Evolutionary conservation across 2,329 filamentous ascomycete genomes (phyloP), one percentile per base, ranked within the genome.

Genomic region (Magnaporthiopsis poae): DNA sequence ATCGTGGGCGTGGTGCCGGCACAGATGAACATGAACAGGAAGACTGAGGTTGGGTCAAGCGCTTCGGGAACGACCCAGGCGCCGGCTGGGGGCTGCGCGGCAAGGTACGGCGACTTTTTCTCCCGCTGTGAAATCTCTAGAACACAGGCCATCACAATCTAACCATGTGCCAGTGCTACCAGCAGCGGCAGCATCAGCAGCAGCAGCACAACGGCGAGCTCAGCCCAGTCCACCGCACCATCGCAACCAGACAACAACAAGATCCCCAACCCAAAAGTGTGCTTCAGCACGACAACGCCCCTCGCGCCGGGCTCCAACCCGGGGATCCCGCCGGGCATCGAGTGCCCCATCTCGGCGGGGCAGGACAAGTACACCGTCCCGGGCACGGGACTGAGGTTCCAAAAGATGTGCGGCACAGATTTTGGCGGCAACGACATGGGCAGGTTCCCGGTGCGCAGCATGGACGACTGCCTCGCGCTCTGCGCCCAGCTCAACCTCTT

Each of bases 381-480:
- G 3, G 68, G 68, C n/a, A 69, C 70, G 18, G 66, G 67, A 21
- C 67, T 71, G 2, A 67, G 31, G 13, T 72, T 71, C 66, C 29
- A 36, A 25, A 68, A 68, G 3, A 60, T 66, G 33, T 72, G 71
- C 36, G 67, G 67, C 29, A 68, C 65, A 33, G 70, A 71, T 66
- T 70, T 69, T 36, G 46, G 67, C 0, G 60, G 60, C 52, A 68
- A 66, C 67, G 70, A 72, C 65, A 61, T 71, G 59, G 71, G 67
- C 13, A 8, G 61, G 11, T 66, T 71, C n/a, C 71, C 71, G 62
- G 62, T 70, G 52, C 60, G 68, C 7, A 64, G 62, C 36, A 72
- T 72, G 71, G 64, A 56, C 25, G 71, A 71, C 65, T 72, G 71
- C 68, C 65, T 72, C 15, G 62, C 66, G 29, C 68, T 71, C 27